Conservation (phyloP, 1,284 basidiomycete genomes). For the Phlebopus sp. region DNA sequence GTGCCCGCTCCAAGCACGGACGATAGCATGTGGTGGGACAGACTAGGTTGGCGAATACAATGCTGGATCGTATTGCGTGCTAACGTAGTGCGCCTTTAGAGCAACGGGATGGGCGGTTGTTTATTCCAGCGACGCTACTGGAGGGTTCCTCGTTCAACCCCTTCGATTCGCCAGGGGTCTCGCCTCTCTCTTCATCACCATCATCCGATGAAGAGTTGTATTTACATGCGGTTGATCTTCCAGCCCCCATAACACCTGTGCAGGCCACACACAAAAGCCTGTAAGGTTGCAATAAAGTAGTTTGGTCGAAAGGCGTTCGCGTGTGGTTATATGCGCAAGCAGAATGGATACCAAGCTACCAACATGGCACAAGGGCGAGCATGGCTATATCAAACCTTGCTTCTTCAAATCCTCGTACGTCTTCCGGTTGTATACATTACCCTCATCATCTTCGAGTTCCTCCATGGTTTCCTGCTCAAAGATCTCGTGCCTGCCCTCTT, state of each 20-base stretch:
- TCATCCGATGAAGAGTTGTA: slow-evolving; percentile 82
- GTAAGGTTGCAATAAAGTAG: slow-evolving; percentile 12
- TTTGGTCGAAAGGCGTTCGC: neutral
- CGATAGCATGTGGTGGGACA: slow-evolving; percentile 74
- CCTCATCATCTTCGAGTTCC: slow-evolving; percentile 95
- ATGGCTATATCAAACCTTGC: slow-evolving; percentile 74
- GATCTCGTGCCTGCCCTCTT: slow-evolving; percentile 89
- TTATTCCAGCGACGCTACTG: slow-evolving; percentile 47
- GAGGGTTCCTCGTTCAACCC: slow-evolving; percentile 53
- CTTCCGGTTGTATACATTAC: slow-evolving; percentile 91
- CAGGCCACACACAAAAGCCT: slow-evolving; percentile 35
- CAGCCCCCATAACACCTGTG: slow-evolving; percentile 52
- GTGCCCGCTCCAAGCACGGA: slow-evolving; percentile 81
- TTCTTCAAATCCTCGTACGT: slow-evolving; percentile 92
- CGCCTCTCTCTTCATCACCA: slow-evolving; percentile 67
- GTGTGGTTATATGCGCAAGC: slow-evolving; percentile 14
- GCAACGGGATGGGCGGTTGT: slow-evolving; percentile 48
- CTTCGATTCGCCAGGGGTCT: slow-evolving; percentile 64
- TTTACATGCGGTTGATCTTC: slow-evolving; percentile 62
- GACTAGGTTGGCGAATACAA: slow-evolving; percentile 46
- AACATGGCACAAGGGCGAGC: slow-evolving; percentile 3
- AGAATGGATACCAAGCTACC: too few relatives aligned
- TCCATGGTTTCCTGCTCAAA: slow-evolving; percentile 92
- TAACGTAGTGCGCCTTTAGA: slow-evolving; percentile 38
- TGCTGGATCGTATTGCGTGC: slow-evolving; percentile 1